Conservation (phyloP, 2,329 filamentous ascomycete genomes). For the Ceratocystis ficicola region DNA sequence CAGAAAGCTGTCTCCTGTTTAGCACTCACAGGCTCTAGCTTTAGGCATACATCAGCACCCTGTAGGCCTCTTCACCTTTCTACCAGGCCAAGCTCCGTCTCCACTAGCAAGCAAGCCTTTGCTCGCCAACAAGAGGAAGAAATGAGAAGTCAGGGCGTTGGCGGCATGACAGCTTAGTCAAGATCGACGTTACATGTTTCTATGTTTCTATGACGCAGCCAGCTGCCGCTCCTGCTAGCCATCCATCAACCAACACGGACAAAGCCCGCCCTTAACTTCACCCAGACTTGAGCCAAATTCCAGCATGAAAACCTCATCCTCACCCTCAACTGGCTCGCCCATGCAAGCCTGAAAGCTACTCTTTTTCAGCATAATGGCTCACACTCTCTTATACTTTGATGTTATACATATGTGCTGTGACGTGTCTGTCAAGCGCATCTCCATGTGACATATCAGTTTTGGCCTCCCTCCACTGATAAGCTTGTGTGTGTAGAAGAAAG, state of each 20-base stretch:
- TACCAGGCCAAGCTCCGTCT: neutral
- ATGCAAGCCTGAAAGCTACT: neutral
- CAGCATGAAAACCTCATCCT: too few species aligned
- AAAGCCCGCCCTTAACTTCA: too few species aligned
- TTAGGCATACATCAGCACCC: neutral
- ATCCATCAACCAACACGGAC: too few species aligned
- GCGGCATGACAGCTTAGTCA: neutral
- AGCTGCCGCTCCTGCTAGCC: too few species aligned
- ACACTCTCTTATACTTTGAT: neutral
- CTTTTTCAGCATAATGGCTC: too few species aligned
- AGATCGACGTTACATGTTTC: neutral
- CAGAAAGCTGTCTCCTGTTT: neutral
- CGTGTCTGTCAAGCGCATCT: slow-evolving; percentile 6
- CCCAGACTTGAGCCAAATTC: too few species aligned
- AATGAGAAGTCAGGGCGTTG: too few species aligned
- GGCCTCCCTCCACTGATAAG: neutral
- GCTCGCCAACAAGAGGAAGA: neutral
- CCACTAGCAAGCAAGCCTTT: neutral
- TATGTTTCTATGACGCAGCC: neutral
- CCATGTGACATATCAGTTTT: neutral
- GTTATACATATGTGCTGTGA: slow-evolving; percentile 9
- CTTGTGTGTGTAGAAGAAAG: neutral
- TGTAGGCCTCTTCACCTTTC: neutral
- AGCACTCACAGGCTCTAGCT: neutral
- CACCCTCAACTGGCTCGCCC: neutral